These are phyloP conservation scores for Bromus sterilis DNA, from an alignment of 176 grass and related monocot species.

Conservation along the genomic window DNA sequence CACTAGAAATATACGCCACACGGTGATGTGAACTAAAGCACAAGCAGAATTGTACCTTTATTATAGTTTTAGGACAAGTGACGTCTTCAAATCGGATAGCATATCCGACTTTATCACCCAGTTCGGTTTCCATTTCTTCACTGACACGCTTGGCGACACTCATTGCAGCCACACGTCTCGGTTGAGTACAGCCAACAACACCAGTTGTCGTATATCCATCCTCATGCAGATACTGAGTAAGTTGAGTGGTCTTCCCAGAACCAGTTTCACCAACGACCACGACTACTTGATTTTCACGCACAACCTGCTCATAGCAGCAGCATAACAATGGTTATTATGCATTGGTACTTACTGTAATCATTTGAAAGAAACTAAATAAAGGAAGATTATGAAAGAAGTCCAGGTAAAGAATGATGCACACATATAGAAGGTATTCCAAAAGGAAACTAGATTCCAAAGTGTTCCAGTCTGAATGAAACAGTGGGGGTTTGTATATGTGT, in stretches of 20 bases:
- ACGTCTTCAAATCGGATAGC: conserved; percentile 98
- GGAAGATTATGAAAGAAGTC: neutral
- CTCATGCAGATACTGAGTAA: conserved; percentile 96
- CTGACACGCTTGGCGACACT: conserved; percentile 96
- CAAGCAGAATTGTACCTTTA: conserved; percentile 56
- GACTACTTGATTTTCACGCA: conserved; percentile 95
- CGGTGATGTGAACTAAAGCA: neutral
- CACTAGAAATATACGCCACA: neutral
- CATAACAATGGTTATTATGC: neutral
- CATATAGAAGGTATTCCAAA: neutral
- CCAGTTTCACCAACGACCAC: conserved; percentile 99
- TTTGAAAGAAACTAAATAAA: conserved; percentile 9
- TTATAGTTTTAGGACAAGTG: conserved; percentile 73
- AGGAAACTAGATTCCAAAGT: neutral
- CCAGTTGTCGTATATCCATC: conserved; percentile 81
- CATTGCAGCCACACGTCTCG: conserved; percentile 99
- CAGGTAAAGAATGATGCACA: neutral
- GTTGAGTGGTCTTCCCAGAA: conserved; percentile 94
- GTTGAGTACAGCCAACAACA: conserved; percentile 92
- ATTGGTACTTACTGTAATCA: neutral
- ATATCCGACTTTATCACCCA: conserved; percentile 89
- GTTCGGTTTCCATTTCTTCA: conserved; percentile 97
- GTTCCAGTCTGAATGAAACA: neutral
- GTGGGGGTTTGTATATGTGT: neutral
- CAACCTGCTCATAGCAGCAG: conserved; percentile 52